These are phyloP conservation scores for Fraxinus floribunda DNA, from an alignment of 305 asterid genomes.

Conservation along the genomic window DNA sequence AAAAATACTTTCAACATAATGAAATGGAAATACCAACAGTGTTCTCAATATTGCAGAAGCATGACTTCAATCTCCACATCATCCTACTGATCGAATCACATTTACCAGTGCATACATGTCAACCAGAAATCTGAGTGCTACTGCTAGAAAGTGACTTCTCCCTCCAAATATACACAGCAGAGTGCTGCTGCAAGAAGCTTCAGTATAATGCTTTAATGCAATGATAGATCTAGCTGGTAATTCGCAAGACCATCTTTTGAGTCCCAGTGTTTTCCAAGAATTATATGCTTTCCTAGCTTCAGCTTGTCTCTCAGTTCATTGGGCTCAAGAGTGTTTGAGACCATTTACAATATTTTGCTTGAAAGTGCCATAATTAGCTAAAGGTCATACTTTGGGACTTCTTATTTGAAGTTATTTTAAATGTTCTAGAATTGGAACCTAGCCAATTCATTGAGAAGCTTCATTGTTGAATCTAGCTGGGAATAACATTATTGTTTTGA, in stretches of 20 bases:
- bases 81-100: not conserved
- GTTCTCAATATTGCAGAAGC: not conserved
- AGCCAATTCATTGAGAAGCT: not conserved
- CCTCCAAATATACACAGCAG: not conserved
- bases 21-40: not conserved
- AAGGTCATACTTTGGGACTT: not conserved
- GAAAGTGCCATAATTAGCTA: not conserved
- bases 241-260: not conserved
- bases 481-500: not conserved
- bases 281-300: not conserved
- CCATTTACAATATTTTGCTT: not conserved
- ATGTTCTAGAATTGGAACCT: constrained; percentile 1
- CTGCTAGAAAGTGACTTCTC: not conserved
- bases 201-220: not conserved
- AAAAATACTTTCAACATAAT: not conserved
- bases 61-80: not conserved
- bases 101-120: not conserved
- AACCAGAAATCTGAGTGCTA: not conserved
- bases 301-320: not conserved
- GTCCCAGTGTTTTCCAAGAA: not conserved
- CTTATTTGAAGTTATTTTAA: not conserved
- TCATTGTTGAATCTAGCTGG: not conserved
- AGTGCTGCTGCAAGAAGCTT: not conserved
- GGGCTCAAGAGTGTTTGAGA: not conserved
- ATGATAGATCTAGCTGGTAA: not conserved